Base-by-base conservation (phyloP, 148 eudicot species). In the Vaccinium corymbosum region DNA sequence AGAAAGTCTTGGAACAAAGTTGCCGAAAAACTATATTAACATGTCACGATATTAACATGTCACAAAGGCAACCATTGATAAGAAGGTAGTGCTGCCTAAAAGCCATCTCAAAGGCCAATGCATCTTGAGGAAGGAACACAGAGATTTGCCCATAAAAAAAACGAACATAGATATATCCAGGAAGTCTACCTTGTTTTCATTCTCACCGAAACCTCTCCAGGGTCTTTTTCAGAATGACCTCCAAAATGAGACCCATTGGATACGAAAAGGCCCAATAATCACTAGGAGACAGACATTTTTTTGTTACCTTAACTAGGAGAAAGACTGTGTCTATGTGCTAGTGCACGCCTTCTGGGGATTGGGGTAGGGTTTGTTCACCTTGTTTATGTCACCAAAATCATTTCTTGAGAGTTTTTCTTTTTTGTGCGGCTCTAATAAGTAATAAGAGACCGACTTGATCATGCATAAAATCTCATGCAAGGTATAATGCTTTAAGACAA, bases 191-290 rank as follows among this genome's bases (percentile, higher is more conserved):
- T 42, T 7, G 49, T 66, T 74, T 81, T 15, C 16, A 50, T 49
- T 78, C 29, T 53, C 57, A 22, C 22, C 46, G 10, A 20, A 66
- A 50, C 50, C 2, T 49, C 9, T 81, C 52, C 75, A 29, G 29
- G n/a, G 15, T 50, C 53, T 68, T 50, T 68, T 4, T 27, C 52
- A 38, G 27, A 56, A 80, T 25, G 35, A 7, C 74, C 13, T 80
- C 73, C 56, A 59, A 46, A n/a, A 42, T 62, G 32, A 64, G 83
- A 81, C 22, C 82, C 46, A 64, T 50, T 7, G 27, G 51, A 81
- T 35, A 68, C 14, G 5, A 51, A 70, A 50, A 62, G 10, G 72
- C 22, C 16, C 38, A 35, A 68, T 80, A 81, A 50, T 68, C 61
- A 50, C 57, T 49, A 38, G 35, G n/a, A 49, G 75, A 68, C 29